Conservation (phyloP, 106 monocot genomes). For the Platanthera guangdongensis region DNA sequence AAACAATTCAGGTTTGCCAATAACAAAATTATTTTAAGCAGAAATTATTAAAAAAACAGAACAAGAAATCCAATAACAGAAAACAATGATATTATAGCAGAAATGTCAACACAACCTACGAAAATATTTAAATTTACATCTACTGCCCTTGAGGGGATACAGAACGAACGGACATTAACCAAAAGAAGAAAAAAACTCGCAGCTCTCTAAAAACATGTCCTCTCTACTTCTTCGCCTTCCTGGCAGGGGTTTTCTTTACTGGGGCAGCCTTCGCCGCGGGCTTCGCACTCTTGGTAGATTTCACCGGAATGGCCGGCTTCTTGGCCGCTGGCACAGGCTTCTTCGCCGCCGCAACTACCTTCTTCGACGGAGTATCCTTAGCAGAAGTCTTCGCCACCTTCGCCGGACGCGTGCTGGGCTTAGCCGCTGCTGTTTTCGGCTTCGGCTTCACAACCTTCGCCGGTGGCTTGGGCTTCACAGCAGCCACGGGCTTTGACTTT, state of each 20-base stretch:
- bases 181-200: background rate
- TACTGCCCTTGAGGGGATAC: background rate
- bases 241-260: background rate
- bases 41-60: too few relatives aligned
- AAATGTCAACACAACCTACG: background rate
- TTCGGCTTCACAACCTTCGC: background rate
- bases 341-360: background rate
- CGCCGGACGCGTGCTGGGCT: background rate
- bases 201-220: background rate
- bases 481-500: background rate
- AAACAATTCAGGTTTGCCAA: too few relatives aligned
- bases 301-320: conserved; percentile 7
- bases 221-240: conserved; percentile 9
- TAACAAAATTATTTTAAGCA: too few relatives aligned
- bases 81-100: background rate
- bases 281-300: conserved; percentile 28
- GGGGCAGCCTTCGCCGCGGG: background rate
- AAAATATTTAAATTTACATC: conserved; percentile 1
- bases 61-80: too few relatives aligned
- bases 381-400: conserved; percentile 9
- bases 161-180: background rate
- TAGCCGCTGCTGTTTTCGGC: conserved; percentile 1
- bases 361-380: conserved; percentile 8
- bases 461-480: background rate
- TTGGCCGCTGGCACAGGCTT: background rate